Conservation (phyloP, 2,329 filamentous ascomycete species). For the Lachnellula suecica region DNA sequence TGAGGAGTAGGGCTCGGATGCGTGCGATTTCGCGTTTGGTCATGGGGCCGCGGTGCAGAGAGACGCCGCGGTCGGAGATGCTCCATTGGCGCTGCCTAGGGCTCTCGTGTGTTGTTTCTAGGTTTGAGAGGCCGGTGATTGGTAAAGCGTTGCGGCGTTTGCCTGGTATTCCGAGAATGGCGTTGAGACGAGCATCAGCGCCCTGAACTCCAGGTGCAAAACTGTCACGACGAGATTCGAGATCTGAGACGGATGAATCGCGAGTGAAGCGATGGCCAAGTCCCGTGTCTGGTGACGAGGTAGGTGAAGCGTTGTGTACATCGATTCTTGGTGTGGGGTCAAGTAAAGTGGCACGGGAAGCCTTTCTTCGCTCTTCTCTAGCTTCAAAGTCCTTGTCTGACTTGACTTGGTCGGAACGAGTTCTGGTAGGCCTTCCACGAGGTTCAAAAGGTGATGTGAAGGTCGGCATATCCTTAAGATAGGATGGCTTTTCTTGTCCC, state of each 20-base stretch:
- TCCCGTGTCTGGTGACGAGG: slow-evolving; percentile 25
- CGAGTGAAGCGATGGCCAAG: slow-evolving; percentile 7
- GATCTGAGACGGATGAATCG: slow-evolving; percentile 30
- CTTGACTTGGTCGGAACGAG: slow-evolving; percentile 24
- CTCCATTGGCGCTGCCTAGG: slow-evolving; percentile 47
- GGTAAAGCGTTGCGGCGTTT: slow-evolving; percentile 37
- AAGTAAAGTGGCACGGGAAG: slow-evolving; percentile 43
- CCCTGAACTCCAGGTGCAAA: slow-evolving; percentile 20
- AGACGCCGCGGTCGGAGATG: slow-evolving; percentile 44
- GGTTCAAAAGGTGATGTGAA: slow-evolving; percentile 48
- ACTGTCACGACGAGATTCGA: slow-evolving; percentile 23
- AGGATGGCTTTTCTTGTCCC: slow-evolving; percentile 20
- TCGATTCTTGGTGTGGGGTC: slow-evolving; percentile 50
- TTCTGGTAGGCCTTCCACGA: slow-evolving; percentile 31
- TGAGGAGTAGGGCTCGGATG: slow-evolving; percentile 73
- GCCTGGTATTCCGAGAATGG: slow-evolving; percentile 33
- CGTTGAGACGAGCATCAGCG: slow-evolving; percentile 34
- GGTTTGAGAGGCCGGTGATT: slow-evolving; percentile 43
- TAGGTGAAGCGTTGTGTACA: slow-evolving; percentile 36
- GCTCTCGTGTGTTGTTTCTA: slow-evolving; percentile 31
- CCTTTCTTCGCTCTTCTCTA: slow-evolving; percentile 37
- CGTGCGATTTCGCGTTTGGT: slow-evolving; percentile 76
- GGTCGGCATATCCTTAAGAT: slow-evolving; percentile 39
- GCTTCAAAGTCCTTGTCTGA: slow-evolving; percentile 35
- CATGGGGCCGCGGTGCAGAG: slow-evolving; percentile 42